phyloP scores from a whole-genome alignment of 768 basidiomycete genomes.

The Lactarius pseudohatsudake region DNA sequence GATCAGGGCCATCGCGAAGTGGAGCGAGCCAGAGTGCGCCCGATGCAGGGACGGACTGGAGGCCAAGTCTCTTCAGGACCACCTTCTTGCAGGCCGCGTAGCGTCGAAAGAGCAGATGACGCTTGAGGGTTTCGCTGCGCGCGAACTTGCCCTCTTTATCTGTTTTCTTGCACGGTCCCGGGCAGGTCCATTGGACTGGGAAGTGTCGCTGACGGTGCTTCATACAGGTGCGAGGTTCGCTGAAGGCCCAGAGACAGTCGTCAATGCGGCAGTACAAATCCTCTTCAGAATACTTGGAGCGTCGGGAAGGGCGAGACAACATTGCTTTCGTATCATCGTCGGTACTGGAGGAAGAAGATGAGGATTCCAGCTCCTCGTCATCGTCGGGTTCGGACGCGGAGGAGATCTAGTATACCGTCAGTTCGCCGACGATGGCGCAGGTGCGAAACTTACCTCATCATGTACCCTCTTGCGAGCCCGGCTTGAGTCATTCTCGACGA shows the following conservation, averaged over 20 bases:
- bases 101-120: constrained; percentile 10
- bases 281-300: neutral
- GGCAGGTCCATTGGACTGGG: constrained; percentile 1
- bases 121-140: constrained; percentile 6
- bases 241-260: constrained; percentile 8
- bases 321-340: neutral
- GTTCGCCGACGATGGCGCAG: neutral
- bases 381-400: neutral
- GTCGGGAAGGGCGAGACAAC: neutral
- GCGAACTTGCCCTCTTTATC: neutral
- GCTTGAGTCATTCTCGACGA: neutral
- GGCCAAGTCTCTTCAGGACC: neutral
- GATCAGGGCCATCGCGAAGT: constrained; percentile 21
- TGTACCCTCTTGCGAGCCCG: neutral
- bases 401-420: constrained; percentile 5
- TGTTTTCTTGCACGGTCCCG: constrained; percentile 7
- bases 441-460: constrained; percentile 8
- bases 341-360: neutral
- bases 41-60: neutral
- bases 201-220: constrained; percentile 13
- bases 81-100: constrained; percentile 1
- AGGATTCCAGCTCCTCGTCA: neutral
- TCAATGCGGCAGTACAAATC: constrained; percentile 19
- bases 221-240: neutral
- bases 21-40: constrained; percentile 9